Evolutionary conservation across 306 rosid genomes (phyloP).

Genomic region (Malus fusca): DNA sequence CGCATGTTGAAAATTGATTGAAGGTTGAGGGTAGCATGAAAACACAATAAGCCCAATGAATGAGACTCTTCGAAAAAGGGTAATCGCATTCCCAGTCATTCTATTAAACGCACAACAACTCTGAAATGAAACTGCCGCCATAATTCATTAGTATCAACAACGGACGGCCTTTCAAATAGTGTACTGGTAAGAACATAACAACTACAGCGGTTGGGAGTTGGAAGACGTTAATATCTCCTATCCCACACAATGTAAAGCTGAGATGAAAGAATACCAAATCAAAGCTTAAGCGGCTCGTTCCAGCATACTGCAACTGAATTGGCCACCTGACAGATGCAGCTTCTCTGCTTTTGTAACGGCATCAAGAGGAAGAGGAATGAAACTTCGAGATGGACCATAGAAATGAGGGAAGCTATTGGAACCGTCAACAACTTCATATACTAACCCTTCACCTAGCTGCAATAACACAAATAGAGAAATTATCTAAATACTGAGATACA

Average conservation of each 20-base stretch:
- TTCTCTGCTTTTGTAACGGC: constrained; percentile 66
- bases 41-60: too few relatives aligned
- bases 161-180: not conserved
- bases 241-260: not conserved
- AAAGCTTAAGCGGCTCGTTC: constrained; percentile 11
- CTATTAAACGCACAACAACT: too few relatives aligned
- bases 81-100: too few relatives aligned
- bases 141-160: not conserved
- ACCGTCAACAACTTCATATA: constrained; percentile 67
- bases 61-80: too few relatives aligned
- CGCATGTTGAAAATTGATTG: too few relatives aligned
- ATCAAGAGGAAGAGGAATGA: constrained; percentile 53
- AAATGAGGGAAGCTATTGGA: constrained; percentile 75
- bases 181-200: not conserved
- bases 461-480: not conserved
- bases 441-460: constrained; percentile 86
- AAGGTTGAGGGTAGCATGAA: too few relatives aligned
- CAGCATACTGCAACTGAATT: constrained; percentile 58
- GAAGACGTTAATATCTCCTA: not conserved
- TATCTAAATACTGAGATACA: not conserved
- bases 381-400: constrained; percentile 77
- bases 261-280: not conserved
- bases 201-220: not conserved
- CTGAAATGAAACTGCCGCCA: not conserved
- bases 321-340: constrained; percentile 45